Evolutionary conservation across 108 stramenopile species (phyloP).

Genomic region (Tribonema minus): DNA sequence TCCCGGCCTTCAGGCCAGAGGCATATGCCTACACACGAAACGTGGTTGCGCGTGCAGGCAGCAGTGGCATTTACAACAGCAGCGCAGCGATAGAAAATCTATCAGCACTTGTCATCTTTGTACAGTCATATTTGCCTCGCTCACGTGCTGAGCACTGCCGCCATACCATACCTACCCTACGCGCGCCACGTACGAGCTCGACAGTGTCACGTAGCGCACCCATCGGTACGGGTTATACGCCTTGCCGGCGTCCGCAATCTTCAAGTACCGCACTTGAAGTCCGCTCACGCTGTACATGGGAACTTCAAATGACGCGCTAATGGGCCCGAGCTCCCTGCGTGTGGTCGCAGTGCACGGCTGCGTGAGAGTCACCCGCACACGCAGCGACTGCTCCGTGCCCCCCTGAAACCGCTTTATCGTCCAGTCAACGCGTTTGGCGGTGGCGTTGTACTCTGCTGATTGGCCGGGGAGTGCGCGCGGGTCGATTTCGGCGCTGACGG

Average conservation of each 20-base stretch:
- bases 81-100: too few species aligned
- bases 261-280: conserved; percentile 91
- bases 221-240: conserved; percentile 98
- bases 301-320: conserved; percentile 95
- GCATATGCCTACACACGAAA: too few species aligned
- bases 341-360: background rate
- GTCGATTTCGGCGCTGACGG: conserved; percentile 47
- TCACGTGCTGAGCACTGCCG: too few species aligned
- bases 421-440: conserved; percentile 67
- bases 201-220: conserved; percentile 98
- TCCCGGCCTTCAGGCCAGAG: too few species aligned
- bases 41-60: too few species aligned
- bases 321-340: conserved; percentile 73
- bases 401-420: conserved; percentile 96
- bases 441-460: conserved; percentile 23
- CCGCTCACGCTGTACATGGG: conserved; percentile 99
- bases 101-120: too few species aligned
- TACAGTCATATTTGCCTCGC: too few species aligned
- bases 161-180: conserved; percentile 64
- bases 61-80: too few species aligned
- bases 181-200: conserved; percentile 89
- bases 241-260: conserved; percentile 89
- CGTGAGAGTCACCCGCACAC: conserved; percentile 22
- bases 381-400: conserved; percentile 84
- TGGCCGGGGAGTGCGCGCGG: conserved; percentile 12